A percentile compares a stretch with the other conserved stretches of the same genome.
Conservation (phyloP, 2,329 filamentous ascomycete species). For the Knufia petricola region DNA sequence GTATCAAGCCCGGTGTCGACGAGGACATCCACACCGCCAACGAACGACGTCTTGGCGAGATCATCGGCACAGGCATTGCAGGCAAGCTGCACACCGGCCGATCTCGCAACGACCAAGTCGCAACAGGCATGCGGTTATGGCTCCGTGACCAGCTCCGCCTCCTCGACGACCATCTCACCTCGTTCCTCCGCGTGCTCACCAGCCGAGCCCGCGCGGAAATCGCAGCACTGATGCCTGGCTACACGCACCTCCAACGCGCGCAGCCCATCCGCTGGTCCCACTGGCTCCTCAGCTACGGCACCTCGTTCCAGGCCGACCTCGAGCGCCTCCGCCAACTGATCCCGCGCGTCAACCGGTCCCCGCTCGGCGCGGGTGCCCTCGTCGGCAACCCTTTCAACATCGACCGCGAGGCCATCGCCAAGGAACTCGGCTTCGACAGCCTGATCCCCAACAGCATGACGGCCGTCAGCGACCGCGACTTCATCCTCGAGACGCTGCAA, state of each 20-base stretch:
- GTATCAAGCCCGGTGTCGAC: constrained; percentile 23
- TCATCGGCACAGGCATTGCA: constrained; percentile 71
- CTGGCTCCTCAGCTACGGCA: constrained; percentile 68
- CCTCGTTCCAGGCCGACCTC: constrained; percentile 62
- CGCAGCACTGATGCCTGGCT: constrained; percentile 73
- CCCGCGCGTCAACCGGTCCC: constrained; percentile 60
- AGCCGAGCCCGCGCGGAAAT: constrained; percentile 64
- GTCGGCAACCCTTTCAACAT: constrained; percentile 76
- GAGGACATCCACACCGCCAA: constrained; percentile 59
- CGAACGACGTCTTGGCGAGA: constrained; percentile 64
- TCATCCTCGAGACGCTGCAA: constrained; percentile 70
- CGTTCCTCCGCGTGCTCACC: constrained; percentile 60
- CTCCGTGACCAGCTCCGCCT: constrained; percentile 62
- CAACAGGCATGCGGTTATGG: constrained; percentile 85
- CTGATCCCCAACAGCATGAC: constrained; percentile 64
- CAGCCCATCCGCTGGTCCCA: constrained; percentile 71
- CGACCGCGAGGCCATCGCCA: constrained; percentile 66
- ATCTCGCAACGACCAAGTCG: constrained; percentile 83
- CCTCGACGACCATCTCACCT: constrained; percentile 59
- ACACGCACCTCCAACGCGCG: constrained; percentile 78
- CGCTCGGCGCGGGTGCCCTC: constrained; percentile 66
- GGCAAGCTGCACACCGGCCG: constrained; percentile 86
- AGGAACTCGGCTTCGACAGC: constrained; percentile 70
- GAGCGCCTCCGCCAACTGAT: constrained; percentile 66
- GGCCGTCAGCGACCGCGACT: constrained; percentile 68